Percentiles rank a stretch among this genome's conserved stretches.
Conservation (phyloP, 306 rosid genomes). For the Sicyos edulis region DNA sequence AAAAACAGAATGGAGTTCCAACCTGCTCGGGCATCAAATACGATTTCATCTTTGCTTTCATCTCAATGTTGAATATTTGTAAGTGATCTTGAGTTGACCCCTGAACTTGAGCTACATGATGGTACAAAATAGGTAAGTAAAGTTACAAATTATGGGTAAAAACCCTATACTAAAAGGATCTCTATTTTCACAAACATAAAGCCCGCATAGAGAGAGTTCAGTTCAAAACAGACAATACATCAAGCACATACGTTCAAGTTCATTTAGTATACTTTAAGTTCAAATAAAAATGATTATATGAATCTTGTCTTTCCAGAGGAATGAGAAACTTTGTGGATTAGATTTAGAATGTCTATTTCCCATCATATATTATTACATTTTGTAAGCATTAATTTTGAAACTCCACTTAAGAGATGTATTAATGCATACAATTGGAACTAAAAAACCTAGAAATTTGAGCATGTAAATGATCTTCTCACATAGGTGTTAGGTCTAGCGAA, state of each 20-base stretch:
- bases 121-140: background rate
- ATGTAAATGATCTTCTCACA: background rate
- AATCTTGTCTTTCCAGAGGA: constrained; percentile 6
- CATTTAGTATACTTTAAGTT: background rate
- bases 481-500: background rate
- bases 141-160: background rate
- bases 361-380: background rate
- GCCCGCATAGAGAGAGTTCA: background rate
- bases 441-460: constrained; percentile 7
- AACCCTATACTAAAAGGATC: constrained; percentile 16
- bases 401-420: background rate
- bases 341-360: background rate
- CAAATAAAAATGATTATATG: background rate
- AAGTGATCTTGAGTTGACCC: constrained; percentile 97
- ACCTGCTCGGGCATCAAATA: constrained; percentile 99
- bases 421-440: background rate
- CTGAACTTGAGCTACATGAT: constrained; percentile 81
- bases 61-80: constrained; percentile 91
- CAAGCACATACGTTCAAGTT: background rate
- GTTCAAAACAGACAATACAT: background rate
- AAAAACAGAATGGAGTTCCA: constrained; percentile 17
- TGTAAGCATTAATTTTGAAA: background rate
- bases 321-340: background rate
- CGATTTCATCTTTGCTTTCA: constrained; percentile 92
- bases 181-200: constrained; percentile 11